Percentiles rank a stretch among this genome's conserved stretches.
Evolutionary conservation across 2,329 filamentous ascomycete species (phyloP).

Genomic region (Colletotrichum kahawae): DNA sequence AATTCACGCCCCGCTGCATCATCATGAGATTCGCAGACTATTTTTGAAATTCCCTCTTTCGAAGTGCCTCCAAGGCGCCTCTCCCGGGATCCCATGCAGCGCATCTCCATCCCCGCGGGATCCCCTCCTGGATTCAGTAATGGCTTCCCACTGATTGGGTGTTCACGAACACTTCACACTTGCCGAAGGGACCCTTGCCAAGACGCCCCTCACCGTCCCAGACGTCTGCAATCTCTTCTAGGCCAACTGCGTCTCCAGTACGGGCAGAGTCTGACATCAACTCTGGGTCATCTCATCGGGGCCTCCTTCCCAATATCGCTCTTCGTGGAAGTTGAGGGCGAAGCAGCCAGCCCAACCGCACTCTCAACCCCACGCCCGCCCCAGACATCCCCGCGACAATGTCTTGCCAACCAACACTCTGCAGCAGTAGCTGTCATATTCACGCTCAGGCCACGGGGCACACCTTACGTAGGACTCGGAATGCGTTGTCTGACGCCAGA

Average conservation of each 20-base stretch:
- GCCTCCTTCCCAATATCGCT: not conserved
- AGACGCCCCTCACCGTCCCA: not conserved
- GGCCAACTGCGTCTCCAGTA: not conserved
- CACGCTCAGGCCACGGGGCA: not conserved
- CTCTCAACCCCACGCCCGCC: not conserved
- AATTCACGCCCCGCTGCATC: constrained; percentile 2
- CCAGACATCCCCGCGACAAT: not conserved
- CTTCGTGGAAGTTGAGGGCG: not conserved
- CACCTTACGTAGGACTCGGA: not conserved
- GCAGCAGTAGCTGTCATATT: not conserved
- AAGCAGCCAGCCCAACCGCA: not conserved
- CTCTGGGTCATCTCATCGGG: not conserved
- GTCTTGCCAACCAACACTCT: not conserved
- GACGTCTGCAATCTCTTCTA: not conserved
- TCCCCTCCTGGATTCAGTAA: constrained; percentile 11
- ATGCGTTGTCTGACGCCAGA: not conserved
- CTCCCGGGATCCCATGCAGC: not conserved
- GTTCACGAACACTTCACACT: not conserved
- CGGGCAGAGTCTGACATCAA: not conserved
- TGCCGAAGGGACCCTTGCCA: not conserved
- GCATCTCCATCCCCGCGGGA: constrained; percentile 2
- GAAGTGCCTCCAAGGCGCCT: not conserved
- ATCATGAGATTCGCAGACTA: constrained; percentile 19
- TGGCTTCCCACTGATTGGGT: constrained; percentile 11
- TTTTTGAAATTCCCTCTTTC: constrained; percentile 15